Evolutionary conservation across 345 rosid species (phyloP).

Genomic region (Cardamine occulta): DNA sequence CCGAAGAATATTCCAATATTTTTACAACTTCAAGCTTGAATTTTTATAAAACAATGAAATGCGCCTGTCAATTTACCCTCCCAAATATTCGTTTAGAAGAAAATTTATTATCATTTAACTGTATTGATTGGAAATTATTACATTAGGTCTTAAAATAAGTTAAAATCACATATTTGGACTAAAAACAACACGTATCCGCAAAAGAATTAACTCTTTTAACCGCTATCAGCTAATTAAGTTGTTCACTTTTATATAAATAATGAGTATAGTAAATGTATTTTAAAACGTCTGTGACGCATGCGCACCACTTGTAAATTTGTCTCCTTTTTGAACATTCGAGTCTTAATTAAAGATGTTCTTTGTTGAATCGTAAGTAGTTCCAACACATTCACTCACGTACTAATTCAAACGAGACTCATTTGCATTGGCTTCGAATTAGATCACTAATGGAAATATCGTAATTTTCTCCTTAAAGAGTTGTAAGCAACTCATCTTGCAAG

Average conservation of each 20-base stretch:
- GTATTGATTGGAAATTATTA: too few species aligned
- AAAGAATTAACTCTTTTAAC: too few species aligned
- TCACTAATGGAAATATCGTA: too few species aligned
- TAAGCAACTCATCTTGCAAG: too few species aligned
- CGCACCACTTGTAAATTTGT: constrained; percentile 23
- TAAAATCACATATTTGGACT: too few species aligned
- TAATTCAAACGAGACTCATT: too few species aligned
- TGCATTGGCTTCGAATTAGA: too few species aligned
- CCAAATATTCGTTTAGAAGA: not conserved
- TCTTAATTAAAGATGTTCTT: not conserved
- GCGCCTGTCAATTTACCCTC: not conserved
- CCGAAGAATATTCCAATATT: not conserved
- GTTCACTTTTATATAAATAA: not conserved
- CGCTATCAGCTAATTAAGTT: not conserved
- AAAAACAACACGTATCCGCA: too few species aligned
- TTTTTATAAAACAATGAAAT: not conserved
- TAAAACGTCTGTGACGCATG: constrained; percentile 5
- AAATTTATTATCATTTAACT: too few species aligned
- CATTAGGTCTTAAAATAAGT: too few species aligned
- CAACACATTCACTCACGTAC: not conserved
- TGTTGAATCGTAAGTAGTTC: not conserved
- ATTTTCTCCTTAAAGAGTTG: too few species aligned
- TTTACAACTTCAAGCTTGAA: too few species aligned
- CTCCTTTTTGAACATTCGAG: constrained; percentile 1
- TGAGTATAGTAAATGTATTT: not conserved